Base-by-base conservation (phyloP, 129 eudicot genomes). In the Scalesia atractyloides region DNA sequence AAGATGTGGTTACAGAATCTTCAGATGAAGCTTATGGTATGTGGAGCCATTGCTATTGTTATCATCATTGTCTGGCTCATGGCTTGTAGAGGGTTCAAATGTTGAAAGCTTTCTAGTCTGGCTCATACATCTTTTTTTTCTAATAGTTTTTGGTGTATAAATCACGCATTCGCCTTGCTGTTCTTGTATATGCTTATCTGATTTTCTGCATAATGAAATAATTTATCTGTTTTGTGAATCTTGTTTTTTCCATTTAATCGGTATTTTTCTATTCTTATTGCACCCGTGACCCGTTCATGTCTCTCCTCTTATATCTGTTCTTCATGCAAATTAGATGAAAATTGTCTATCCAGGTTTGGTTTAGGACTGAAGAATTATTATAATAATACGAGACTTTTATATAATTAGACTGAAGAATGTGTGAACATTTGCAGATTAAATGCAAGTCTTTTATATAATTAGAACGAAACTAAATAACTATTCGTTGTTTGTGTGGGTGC, bases 1-100 rank as follows among this genome's bases (percentile, higher is more conserved):
- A 84, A 88, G 81, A 90, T 94, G 97, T 94, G 99, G 99, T 71
- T 90, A 80, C 96, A 94, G 80, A 94, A 88, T 75, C 82, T 90
- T 70, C 96, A 78, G 75, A 81, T 84, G 91, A 90, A 90, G 85
- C 86, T 94, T 78, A 84, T 88, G 81, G 73, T 88, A 16, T 89
- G 89, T 36, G 99, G 99, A 49, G 84, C 65, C 37, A 64, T 94
- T 22, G 34, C 85, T 3, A 62, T 72, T 34, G 73, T 85, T 39
- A 82, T 94, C 79, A 59, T 89, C 80, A 83, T 94, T 9, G 71
- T 90, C 46, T 90, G 93, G 92, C 81, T 94, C 4, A 54, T 83
- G 56, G 86, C 79, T 9, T 87, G 91, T 59, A 71, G 93, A 20
- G 96, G 95, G 44, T 84, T 88, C 75, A 86, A 84, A 80, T 86